These are phyloP conservation scores for Fusarium decemcellulare DNA, from an alignment of 2,329 filamentous ascomycete genomes.

Conservation along the genomic window DNA sequence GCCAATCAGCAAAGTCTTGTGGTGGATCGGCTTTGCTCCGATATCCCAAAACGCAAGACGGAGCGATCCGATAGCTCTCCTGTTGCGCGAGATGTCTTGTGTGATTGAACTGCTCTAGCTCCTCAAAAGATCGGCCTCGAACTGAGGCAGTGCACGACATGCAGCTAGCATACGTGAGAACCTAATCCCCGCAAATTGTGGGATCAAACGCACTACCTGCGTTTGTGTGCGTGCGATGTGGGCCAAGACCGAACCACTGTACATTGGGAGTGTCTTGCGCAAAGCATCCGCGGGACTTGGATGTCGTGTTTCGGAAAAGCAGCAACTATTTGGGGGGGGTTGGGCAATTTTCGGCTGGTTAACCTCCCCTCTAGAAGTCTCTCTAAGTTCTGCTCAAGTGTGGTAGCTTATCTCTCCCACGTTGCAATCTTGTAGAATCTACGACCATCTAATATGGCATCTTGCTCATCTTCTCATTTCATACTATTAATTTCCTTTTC, in stretches of 20 bases:
- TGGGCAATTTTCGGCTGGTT: neutral
- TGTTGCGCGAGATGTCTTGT: neutral
- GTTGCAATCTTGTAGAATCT: too few species aligned
- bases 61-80: neutral
- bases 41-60: neutral
- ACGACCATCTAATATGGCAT: too few species aligned
- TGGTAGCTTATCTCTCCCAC: too few species aligned
- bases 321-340: neutral
- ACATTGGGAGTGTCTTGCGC: neutral
- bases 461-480: too few species aligned
- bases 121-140: slow-evolving; percentile 2
- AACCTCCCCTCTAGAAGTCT: too few species aligned
- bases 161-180: neutral
- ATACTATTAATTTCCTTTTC: too few species aligned
- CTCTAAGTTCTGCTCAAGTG: too few species aligned
- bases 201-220: neutral
- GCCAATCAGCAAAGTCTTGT: neutral
- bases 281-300: neutral
- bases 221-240: neutral
- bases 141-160: neutral
- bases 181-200: neutral
- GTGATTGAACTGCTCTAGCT: neutral
- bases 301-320: neutral
- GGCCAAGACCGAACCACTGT: neutral
- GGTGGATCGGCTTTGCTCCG: neutral